phyloP scores from a whole-genome alignment of 1,139 yeast species.

The Candida glucosophila region DNA sequence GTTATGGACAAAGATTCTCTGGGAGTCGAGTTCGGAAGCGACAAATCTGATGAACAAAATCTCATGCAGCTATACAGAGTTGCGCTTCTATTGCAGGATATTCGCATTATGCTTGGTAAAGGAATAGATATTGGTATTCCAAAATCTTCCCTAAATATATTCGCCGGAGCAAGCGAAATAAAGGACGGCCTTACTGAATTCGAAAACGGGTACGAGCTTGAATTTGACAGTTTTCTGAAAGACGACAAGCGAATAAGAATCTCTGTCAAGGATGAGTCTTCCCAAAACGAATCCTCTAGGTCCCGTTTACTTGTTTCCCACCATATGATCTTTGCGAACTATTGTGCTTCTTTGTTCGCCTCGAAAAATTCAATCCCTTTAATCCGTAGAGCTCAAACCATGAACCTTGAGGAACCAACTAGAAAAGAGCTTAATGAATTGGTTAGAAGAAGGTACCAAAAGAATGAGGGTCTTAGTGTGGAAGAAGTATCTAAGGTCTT shows the following conservation, averaged over 20 bases:
- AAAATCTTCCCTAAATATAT: conserved; percentile 10
- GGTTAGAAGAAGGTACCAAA: conserved; percentile 15
- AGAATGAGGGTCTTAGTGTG: conserved; percentile 7
- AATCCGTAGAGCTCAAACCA: conserved; percentile 37
- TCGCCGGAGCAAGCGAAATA: too few relatives aligned
- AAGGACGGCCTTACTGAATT: too few relatives aligned
- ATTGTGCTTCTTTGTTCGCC: conserved; percentile 49
- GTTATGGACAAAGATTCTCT: too few relatives aligned
- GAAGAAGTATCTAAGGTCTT: conserved; percentile 15
- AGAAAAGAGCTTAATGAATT: conserved; percentile 35
- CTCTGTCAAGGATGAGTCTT: conserved; percentile 8
- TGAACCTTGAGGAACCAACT: conserved; percentile 18
- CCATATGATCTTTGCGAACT: conserved; percentile 73
- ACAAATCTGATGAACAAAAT: conserved; percentile 14
- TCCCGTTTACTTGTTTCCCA: conserved; percentile 66
- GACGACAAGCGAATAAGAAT: conserved; percentile 11
- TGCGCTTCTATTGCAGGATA: conserved; percentile 16
- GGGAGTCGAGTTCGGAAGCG: conserved; percentile 4
- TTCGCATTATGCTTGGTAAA: conserved; percentile 14
- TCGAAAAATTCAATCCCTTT: conserved; percentile 41
- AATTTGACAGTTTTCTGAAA: conserved; percentile 2
- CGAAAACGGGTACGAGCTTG: conserved; percentile 1
- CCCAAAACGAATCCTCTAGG: conserved; percentile 15
- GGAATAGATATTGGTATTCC: conserved; percentile 10
- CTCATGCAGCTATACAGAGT: conserved; percentile 21